A percentile compares a stretch with the other conserved stretches of the same genome.
Evolutionary conservation across 768 basidiomycete genomes (phyloP).

Genomic region (Phlegmacium glaucopus): DNA sequence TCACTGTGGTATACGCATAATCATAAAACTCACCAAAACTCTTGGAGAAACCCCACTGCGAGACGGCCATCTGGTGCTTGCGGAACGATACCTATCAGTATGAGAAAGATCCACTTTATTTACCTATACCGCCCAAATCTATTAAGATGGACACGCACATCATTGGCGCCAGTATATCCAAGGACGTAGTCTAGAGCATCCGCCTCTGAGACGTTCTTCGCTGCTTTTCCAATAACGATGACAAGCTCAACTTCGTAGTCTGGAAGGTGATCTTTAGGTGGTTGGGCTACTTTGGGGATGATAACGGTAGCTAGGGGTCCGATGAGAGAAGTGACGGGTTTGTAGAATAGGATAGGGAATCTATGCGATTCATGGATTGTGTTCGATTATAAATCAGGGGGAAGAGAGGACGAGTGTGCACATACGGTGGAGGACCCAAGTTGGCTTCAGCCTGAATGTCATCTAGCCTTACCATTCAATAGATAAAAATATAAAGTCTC

Average conservation of each 20-base stretch:
- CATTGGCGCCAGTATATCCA: slow-evolving; percentile 78
- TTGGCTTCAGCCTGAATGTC: slow-evolving; percentile 58
- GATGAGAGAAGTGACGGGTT: slow-evolving; percentile 66
- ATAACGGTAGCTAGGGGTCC: slow-evolving; percentile 64
- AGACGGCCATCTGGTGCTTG: slow-evolving; percentile 73
- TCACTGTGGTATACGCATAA: neutral
- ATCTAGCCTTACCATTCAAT: neutral
- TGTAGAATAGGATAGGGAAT: slow-evolving; percentile 76
- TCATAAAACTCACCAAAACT: slow-evolving; percentile 57
- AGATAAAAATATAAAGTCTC: slow-evolving; percentile 16
- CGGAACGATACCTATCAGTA: slow-evolving; percentile 85
- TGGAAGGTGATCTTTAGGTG: slow-evolving; percentile 63
- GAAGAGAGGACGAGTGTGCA: slow-evolving; percentile 1
- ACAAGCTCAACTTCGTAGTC: slow-evolving; percentile 84
- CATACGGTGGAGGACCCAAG: slow-evolving; percentile 60
- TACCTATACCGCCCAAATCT: slow-evolving; percentile 4
- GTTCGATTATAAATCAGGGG: neutral
- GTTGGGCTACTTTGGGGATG: slow-evolving; percentile 68
- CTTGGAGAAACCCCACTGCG: slow-evolving; percentile 89
- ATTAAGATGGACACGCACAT: slow-evolving; percentile 39
- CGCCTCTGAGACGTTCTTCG: slow-evolving; percentile 74
- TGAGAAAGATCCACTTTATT: neutral
- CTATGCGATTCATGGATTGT: slow-evolving; percentile 26
- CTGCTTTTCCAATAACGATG: slow-evolving; percentile 79
- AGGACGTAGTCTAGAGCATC: slow-evolving; percentile 86